Conservation (phyloP, 2,329 filamentous ascomycete genomes). For the Aspergillus quadrilineatus region DNA sequence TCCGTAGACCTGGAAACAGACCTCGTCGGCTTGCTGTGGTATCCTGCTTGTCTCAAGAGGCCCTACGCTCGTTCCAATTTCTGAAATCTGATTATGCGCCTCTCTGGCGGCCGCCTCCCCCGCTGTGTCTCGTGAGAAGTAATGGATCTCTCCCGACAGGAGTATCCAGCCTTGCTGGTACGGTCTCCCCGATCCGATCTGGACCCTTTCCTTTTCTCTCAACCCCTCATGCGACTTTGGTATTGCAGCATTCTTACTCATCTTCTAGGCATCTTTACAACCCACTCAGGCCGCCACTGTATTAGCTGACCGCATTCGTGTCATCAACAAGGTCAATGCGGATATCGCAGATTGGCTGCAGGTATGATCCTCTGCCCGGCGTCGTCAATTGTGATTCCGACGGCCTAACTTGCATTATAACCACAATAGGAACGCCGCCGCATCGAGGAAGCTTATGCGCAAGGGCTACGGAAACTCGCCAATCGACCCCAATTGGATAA, state of each 20-base stretch:
- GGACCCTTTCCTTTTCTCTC: neutral
- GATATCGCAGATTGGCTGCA: conserved; percentile 97
- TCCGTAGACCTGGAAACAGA: conserved; percentile 9
- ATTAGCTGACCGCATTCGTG: conserved; percentile 81
- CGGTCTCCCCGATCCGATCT: conserved; percentile 35
- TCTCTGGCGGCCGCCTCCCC: conserved; percentile 20
- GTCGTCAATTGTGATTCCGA: conserved; percentile 10
- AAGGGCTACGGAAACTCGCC: conserved; percentile 76
- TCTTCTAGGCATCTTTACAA: conserved; percentile 69
- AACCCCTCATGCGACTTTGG: neutral
- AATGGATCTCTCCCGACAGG: conserved; percentile 79
- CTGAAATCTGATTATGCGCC: conserved; percentile 35
- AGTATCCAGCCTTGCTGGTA: conserved; percentile 95
- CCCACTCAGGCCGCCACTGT: conserved; percentile 77
- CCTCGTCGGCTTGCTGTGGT: conserved; percentile 5
- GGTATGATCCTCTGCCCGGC: conserved; percentile 54
- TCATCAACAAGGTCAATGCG: conserved; percentile 79
- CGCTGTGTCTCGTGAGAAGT: conserved; percentile 30
- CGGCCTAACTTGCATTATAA: conserved; percentile 14
- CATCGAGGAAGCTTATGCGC: conserved; percentile 86
- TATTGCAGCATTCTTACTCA: conserved; percentile 13
- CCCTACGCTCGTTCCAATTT: conserved; percentile 17
- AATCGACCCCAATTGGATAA: conserved; percentile 72
- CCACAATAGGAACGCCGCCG: conserved; percentile 76
- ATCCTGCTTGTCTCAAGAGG: conserved; percentile 13